Evolutionary conservation across 108 stramenopile genomes (phyloP), one percentile per base, ranked within the genome.

Genomic region (Cyclotella choctawhatcheeana): DNA sequence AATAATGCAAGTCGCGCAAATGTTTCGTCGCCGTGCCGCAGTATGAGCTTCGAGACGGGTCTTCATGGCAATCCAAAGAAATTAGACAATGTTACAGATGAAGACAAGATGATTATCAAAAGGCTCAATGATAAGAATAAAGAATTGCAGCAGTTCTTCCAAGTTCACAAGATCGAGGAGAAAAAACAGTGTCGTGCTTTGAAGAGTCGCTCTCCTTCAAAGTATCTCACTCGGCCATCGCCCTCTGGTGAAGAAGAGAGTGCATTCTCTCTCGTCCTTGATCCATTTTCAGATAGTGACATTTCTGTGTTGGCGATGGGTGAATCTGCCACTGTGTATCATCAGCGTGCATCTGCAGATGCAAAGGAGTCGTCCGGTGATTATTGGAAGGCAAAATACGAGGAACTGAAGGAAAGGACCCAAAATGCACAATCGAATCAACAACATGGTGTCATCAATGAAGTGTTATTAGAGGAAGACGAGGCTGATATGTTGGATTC

Each of bases 241-340:
- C n/a, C n/a, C n/a, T n/a, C n/a, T n/a, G n/a, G n/a, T n/a, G n/a
- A n/a, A n/a, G n/a, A n/a, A n/a, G n/a, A n/a, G n/a, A n/a, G n/a
- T n/a, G n/a, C n/a, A n/a, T n/a, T n/a, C n/a, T n/a, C n/a, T n/a
- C n/a, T n/a, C n/a, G n/a, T n/a, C n/a, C 32, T 54, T 26, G 79
- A 67, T 26, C 25, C 17, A 7, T 79, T 79, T 58, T 71, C 72
- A 30, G 71, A 79, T 47, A 55, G 45, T 21, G 79, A 79, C 24
- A 79, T 79, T 55, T 79, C 79, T 0, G 71, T 71, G 22, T 61
- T 79, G 22, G 66, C 56, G 1, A 79, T 79, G 79, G 60, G 64
- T 35, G 79, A 79, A 56, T 79, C 79, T 26, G 79, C 79, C 14
- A 79, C 79, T 44, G 71, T 79, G 13, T 79, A 68, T 47, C 61